These are phyloP conservation scores for Colletotrichum trifolii DNA, from an alignment of 2,329 filamentous ascomycete species.

Conservation along the genomic window DNA sequence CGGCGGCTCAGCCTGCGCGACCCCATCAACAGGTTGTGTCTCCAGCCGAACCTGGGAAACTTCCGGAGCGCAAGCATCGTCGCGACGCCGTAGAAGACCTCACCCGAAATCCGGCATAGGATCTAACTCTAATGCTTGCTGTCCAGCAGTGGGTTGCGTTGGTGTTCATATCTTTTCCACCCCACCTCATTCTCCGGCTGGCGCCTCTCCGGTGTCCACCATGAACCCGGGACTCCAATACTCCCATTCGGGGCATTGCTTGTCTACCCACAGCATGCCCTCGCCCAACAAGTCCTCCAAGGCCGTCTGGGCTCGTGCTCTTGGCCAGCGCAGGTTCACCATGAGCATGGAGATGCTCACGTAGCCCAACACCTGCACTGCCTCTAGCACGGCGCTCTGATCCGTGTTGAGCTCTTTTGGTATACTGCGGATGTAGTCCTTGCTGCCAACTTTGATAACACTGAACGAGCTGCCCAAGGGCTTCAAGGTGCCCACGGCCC, in stretches of 20 bases:
- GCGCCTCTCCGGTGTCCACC: constrained; percentile 51
- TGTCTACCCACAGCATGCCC: constrained; percentile 94
- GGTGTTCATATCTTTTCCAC: constrained; percentile 38
- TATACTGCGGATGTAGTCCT: constrained; percentile 89
- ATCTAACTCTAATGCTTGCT: neutral
- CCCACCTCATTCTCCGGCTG: constrained; percentile 36
- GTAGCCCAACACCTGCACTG: constrained; percentile 88
- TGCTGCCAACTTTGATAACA: constrained; percentile 84
- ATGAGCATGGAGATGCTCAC: constrained; percentile 91
- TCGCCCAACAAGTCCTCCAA: constrained; percentile 90
- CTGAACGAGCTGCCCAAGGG: constrained; percentile 91
- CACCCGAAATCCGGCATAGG: neutral
- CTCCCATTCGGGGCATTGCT: constrained; percentile 85
- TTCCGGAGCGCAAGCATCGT: no score
- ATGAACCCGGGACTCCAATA: constrained; percentile 92
- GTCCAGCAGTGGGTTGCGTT: constrained; percentile 28
- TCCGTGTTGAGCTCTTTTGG: constrained; percentile 96
- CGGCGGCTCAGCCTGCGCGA: no score
- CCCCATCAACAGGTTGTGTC: no score
- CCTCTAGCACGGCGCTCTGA: constrained; percentile 91
- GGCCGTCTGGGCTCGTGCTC: constrained; percentile 85
- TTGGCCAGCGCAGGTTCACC: constrained; percentile 87
- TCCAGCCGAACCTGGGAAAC: no score
- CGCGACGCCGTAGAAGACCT: neutral
- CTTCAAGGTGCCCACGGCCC: constrained; percentile 86